Evolutionary conservation across 106 monocot species (phyloP).

Genomic region (Allium cepa): DNA sequence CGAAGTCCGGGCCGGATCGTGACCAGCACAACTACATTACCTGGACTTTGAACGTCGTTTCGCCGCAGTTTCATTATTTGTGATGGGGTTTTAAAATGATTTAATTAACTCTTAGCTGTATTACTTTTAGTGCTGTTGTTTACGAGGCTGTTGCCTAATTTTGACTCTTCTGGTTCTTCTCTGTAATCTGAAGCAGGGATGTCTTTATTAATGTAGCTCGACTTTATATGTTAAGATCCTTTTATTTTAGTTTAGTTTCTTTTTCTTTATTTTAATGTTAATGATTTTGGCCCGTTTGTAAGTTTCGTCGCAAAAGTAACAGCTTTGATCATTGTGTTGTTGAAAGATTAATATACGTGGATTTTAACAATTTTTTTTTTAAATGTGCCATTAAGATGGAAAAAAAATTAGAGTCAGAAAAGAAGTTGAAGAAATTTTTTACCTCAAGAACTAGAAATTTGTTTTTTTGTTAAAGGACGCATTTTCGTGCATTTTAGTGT

Average conservation of each 20-base stretch:
- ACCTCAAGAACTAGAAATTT: too few relatives aligned
- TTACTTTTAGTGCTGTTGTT: neutral
- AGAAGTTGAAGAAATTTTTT: too few relatives aligned
- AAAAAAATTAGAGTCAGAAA: too few relatives aligned
- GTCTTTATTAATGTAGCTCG: too few relatives aligned
- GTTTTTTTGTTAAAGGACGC: too few relatives aligned
- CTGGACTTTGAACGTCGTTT: conserved; percentile 49
- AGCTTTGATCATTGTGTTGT: too few relatives aligned
- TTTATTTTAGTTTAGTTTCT: neutral
- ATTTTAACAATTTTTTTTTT: neutral
- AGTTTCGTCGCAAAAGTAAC: too few relatives aligned
- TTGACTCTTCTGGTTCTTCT: neutral
- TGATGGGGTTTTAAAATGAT: conserved; percentile 16
- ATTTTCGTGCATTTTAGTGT: too few relatives aligned
- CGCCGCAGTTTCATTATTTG: conserved; percentile 26
- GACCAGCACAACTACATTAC: conserved; percentile 30
- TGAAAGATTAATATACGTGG: neutral
- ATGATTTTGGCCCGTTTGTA: neutral
- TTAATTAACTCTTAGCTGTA: neutral
- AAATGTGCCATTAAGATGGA: neutral
- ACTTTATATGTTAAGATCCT: neutral
- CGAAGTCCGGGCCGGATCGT: neutral
- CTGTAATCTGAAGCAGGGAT: neutral
- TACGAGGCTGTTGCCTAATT: neutral
- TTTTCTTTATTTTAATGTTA: neutral